Evolutionary conservation across 768 basidiomycete species (phyloP).

Genomic region (Boletus pseudo-olivaceus): DNA sequence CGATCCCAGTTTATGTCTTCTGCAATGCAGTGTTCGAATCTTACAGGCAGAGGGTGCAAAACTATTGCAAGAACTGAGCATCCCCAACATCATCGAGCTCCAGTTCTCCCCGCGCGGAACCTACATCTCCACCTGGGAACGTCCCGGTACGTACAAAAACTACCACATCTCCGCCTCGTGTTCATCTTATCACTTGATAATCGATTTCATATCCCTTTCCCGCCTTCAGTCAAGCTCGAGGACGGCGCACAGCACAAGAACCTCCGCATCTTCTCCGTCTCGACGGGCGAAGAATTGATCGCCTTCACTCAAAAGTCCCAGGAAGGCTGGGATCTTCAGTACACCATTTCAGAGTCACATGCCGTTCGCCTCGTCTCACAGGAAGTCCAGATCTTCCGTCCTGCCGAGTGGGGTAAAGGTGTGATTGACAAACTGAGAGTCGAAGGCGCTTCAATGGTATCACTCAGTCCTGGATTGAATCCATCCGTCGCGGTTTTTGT

Average conservation of each 20-base stretch:
- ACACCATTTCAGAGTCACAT: constrained; percentile 85
- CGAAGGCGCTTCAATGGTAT: constrained; percentile 75
- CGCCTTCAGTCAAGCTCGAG: constrained; percentile 67
- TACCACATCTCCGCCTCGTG: constrained; percentile 23
- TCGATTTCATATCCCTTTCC: constrained; percentile 11
- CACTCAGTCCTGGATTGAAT: constrained; percentile 80
- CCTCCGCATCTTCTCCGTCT: constrained; percentile 82
- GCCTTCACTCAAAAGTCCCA: constrained; percentile 87
- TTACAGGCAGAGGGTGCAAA: constrained; percentile 70
- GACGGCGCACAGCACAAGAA: constrained; percentile 93
- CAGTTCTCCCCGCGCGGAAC: constrained; percentile 92
- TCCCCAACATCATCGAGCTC: constrained; percentile 78
- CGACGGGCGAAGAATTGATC: constrained; percentile 82
- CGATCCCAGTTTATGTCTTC: constrained; percentile 12
- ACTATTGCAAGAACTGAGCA: constrained; percentile 69
- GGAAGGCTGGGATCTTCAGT: constrained; percentile 90
- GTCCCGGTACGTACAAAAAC: constrained; percentile 53
- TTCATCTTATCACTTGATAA: constrained; percentile 10
- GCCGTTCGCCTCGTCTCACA: constrained; percentile 75
- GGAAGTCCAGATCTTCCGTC: constrained; percentile 82
- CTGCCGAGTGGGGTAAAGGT: constrained; percentile 76
- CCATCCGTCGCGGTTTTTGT: constrained; percentile 90
- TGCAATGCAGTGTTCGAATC: constrained; percentile 59
- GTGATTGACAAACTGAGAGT: constrained; percentile 78
- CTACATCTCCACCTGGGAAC: constrained; percentile 94